Percentiles rank a stretch among this genome's conserved stretches.
Evolutionary conservation across 306 rosid species (phyloP).

Genomic region (Sphenostylis stenocarpa): DNA sequence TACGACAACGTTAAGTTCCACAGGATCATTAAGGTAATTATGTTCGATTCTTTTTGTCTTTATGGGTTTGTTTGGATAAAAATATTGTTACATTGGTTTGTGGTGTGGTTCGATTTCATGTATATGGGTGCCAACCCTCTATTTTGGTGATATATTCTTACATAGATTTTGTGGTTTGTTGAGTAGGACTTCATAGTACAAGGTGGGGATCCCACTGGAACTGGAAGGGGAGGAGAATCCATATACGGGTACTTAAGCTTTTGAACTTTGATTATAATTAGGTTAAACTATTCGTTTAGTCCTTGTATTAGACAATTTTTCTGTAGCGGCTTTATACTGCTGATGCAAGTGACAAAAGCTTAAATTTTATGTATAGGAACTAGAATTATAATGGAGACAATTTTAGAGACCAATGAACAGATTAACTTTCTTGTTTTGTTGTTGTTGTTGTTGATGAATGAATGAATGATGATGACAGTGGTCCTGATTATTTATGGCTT

Average conservation of each 20-base stretch:
- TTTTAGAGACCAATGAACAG: not conserved
- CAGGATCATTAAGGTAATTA: conserved; percentile 85
- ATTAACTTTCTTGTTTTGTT: not conserved
- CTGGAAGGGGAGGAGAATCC: conserved; percentile 99
- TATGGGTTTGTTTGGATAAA: not conserved
- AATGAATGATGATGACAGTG: not conserved
- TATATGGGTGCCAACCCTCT: not conserved
- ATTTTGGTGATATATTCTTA: conserved; percentile 14
- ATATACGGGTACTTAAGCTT: conserved; percentile 75
- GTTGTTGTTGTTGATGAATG: not conserved
- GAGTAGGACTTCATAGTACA: conserved; percentile 93
- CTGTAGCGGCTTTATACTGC: not conserved
- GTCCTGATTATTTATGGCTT: not conserved
- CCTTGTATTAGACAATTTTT: too few species aligned
- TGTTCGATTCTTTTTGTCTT: not conserved
- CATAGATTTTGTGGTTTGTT: conserved; percentile 30
- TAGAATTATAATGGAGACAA: not conserved
- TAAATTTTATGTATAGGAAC: not conserved
- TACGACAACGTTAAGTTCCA: conserved; percentile 93
- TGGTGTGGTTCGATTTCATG: conserved; percentile 5
- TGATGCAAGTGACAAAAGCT: not conserved
- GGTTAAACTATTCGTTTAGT: not conserved
- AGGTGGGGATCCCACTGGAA: conserved; percentile 99
- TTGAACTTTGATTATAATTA: not conserved
- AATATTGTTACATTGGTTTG: conserved; percentile 21